These are phyloP conservation scores for Incumbomyces lentus DNA, from an alignment of 2,329 filamentous ascomycete genomes.

Conservation along the genomic window DNA sequence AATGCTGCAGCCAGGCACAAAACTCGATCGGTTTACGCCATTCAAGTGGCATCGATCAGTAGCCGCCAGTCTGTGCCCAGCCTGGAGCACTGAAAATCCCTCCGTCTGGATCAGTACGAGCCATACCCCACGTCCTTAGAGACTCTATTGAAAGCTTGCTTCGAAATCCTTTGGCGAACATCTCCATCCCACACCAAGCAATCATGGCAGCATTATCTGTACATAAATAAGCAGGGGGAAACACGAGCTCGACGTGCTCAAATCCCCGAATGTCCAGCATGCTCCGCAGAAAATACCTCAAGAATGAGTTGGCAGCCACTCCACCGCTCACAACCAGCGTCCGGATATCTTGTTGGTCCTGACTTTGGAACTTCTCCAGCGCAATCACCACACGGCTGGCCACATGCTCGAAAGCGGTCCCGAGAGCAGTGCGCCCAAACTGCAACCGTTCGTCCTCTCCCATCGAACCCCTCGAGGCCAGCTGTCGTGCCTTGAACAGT, in stretches of 20 bases:
- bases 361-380: constrained; percentile 37
- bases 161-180: constrained; percentile 69
- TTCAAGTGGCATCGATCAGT: too few species aligned
- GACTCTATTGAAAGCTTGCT: constrained; percentile 52
- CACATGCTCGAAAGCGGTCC: constrained; percentile 77
- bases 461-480: constrained; percentile 7
- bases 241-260: constrained; percentile 50
- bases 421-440: constrained; percentile 66
- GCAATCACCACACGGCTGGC: constrained; percentile 62
- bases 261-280: constrained; percentile 60
- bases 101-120: constrained; percentile 48
- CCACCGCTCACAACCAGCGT: constrained; percentile 80
- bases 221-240: constrained; percentile 68
- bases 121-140: constrained; percentile 64
- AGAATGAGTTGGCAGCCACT: constrained; percentile 74
- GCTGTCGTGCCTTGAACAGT: constrained; percentile 32
- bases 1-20: too few species aligned
- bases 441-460: constrained; percentile 51
- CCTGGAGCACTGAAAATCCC: constrained; percentile 55
- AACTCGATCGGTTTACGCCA: too few species aligned
- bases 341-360: constrained; percentile 28
- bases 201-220: constrained; percentile 98
- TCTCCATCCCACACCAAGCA: constrained; percentile 84
- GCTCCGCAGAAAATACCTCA: constrained; percentile 55
- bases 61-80: constrained; percentile 31